A percentile compares a stretch with the other conserved stretches of the same genome.
Evolutionary conservation across 306 rosid species (phyloP).

Genomic region (Cucurbita argyrosperma): DNA sequence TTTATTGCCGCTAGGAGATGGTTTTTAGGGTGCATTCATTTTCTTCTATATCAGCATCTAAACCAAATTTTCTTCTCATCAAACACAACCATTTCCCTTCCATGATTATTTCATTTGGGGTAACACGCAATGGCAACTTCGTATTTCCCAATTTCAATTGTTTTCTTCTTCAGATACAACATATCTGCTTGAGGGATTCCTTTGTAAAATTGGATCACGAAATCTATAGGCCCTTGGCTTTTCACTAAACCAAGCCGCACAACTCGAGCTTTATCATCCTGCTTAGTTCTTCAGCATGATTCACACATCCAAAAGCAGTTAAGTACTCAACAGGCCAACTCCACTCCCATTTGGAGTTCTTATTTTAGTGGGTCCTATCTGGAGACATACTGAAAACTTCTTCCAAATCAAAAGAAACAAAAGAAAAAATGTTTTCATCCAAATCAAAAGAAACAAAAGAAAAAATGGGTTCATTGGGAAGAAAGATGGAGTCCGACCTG

Average conservation of each 20-base stretch:
- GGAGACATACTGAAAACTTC: no score
- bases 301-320: background rate
- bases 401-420: no score
- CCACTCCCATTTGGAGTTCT: no score
- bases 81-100: background rate
- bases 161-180: background rate
- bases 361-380: no score
- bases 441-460: no score
- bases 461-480: no score
- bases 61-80: background rate
- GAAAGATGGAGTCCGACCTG: no score
- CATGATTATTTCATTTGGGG: background rate
- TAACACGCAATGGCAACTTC: background rate
- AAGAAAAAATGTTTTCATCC: no score
- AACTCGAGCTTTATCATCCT: background rate
- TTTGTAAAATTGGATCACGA: background rate
- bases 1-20: background rate
- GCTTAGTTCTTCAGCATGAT: background rate
- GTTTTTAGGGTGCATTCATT: background rate
- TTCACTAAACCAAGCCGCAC: background rate
- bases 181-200: background rate
- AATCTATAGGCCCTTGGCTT: background rate
- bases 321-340: no score
- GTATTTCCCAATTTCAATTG: background rate
- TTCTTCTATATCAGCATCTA: background rate